Evolutionary conservation across 495 filamentous ascomycete species (phyloP).

Genomic region (Aspergillus kassunensis): DNA sequence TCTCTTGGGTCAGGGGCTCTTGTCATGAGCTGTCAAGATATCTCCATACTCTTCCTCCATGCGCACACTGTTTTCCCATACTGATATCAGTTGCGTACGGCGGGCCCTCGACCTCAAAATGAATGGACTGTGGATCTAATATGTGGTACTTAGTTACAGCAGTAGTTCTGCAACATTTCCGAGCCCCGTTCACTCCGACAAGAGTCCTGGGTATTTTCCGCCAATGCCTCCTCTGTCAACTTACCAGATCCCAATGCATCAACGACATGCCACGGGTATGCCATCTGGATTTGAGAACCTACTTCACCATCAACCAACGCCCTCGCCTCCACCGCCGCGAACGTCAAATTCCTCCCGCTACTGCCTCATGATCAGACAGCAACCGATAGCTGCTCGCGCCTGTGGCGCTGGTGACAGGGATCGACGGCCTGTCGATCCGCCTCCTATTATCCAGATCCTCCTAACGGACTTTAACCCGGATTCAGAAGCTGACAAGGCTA

Average conservation of each 20-base stretch:
- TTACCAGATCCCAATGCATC: conserved; percentile 10
- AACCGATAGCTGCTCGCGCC: conserved; percentile 82
- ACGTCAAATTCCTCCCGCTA: conserved; percentile 38
- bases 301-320: conserved; percentile 35
- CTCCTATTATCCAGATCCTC: conserved; percentile 85
- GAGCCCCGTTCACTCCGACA: conserved; percentile 36
- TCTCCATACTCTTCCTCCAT: background rate
- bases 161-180: conserved; percentile 30
- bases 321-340: conserved; percentile 21
- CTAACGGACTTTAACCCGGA: conserved; percentile 60
- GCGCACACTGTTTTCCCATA: background rate
- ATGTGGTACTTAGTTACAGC: conserved; percentile 22
- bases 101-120: background rate
- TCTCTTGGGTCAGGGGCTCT: background rate
- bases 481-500: conserved; percentile 47
- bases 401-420: conserved; percentile 95
- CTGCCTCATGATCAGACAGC: conserved; percentile 75
- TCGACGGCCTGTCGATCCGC: conserved; percentile 89
- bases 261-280: conserved; percentile 27
- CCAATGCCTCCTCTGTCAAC: conserved; percentile 12
- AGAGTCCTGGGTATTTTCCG: conserved; percentile 20
- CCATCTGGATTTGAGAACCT: conserved; percentile 42
- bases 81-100: background rate
- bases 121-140: conserved; percentile 14
- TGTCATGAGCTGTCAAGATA: background rate